Evolutionary conservation across 2,329 filamentous ascomycete species (phyloP).

Genomic region (Esteya vermicola): DNA sequence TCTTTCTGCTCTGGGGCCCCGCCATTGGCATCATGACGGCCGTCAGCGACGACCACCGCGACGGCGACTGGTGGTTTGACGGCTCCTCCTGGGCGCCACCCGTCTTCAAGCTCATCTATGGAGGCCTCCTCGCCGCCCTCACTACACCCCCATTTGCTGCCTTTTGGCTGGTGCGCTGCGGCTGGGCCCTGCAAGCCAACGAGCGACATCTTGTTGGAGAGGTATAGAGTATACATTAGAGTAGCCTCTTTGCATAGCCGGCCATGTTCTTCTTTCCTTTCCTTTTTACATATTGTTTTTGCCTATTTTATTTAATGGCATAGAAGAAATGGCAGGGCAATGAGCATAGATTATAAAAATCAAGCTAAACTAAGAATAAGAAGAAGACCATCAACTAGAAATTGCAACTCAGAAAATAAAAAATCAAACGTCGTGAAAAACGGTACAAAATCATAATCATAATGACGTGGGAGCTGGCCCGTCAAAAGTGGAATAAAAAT

Average conservation of each 20-base stretch:
- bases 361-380: too few species aligned
- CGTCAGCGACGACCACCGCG: conserved; percentile 19
- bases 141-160: conserved; percentile 32
- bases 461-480: too few species aligned
- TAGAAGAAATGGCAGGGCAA: too few species aligned
- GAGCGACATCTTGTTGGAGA: conserved; percentile 6
- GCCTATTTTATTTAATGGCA: too few species aligned
- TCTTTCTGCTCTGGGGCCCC: conserved; percentile 28
- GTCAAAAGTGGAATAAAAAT: too few species aligned
- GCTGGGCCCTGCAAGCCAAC: conserved; percentile 22
- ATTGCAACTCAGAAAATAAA: too few species aligned
- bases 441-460: too few species aligned
- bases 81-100: conserved; percentile 28
- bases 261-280: not conserved
- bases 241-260: not conserved
- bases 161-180: conserved; percentile 36
- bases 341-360: too few species aligned
- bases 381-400: too few species aligned
- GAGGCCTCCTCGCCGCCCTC: conserved; percentile 28
- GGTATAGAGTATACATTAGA: not conserved
- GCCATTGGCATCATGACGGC: conserved; percentile 27
- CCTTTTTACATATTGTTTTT: not conserved
- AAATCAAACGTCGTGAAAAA: too few species aligned
- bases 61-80: conserved; percentile 28
- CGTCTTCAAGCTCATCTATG: conserved; percentile 34